Evolutionary conservation across 768 basidiomycete species (phyloP).

Genomic region (Cystofilobasidium capitatum): DNA sequence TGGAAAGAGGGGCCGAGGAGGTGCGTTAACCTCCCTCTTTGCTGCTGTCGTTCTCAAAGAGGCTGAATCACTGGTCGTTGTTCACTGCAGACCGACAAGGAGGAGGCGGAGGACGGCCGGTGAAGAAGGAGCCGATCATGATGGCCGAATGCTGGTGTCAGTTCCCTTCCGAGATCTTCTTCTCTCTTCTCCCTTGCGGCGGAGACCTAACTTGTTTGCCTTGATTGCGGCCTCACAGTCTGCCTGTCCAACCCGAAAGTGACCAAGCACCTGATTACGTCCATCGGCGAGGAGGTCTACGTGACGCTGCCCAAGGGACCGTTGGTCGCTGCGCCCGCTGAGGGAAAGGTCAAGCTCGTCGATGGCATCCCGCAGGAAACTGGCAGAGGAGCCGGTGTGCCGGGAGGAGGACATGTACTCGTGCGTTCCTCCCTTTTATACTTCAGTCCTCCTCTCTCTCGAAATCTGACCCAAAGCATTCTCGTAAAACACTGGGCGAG

Average conservation of each 20-base stretch:
- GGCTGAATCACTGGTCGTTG: too few relatives aligned
- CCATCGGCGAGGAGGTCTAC: slow-evolving; percentile 88
- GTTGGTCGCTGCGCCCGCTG: slow-evolving; percentile 41
- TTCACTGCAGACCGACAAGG: too few relatives aligned
- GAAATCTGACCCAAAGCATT: too few relatives aligned
- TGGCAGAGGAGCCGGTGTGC: slow-evolving; percentile 45
- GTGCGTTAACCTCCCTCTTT: too few relatives aligned
- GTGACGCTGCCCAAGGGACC: slow-evolving; percentile 94
- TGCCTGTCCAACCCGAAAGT: slow-evolving; percentile 89
- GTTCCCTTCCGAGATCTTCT: slow-evolving; percentile 37
- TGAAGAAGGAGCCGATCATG: slow-evolving; percentile 21
- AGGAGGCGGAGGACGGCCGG: slow-evolving; percentile 60
- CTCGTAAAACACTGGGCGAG: background rate
- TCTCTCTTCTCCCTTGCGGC: background rate
- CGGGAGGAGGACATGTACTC: slow-evolving; percentile 91
- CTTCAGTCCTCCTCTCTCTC: background rate
- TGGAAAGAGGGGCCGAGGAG: slow-evolving; percentile 67
- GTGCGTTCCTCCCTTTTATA: slow-evolving; percentile 47
- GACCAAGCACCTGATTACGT: slow-evolving; percentile 88
- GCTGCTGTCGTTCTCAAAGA: too few relatives aligned
- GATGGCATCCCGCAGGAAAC: background rate
- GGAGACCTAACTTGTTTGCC: background rate
- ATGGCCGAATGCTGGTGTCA: slow-evolving; percentile 65
- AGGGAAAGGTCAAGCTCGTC: slow-evolving; percentile 14
- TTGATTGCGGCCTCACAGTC: slow-evolving; percentile 47